These are phyloP conservation scores for Testicularia cyperi DNA, from an alignment of 1,284 basidiomycete genomes.

Conservation along the genomic window DNA sequence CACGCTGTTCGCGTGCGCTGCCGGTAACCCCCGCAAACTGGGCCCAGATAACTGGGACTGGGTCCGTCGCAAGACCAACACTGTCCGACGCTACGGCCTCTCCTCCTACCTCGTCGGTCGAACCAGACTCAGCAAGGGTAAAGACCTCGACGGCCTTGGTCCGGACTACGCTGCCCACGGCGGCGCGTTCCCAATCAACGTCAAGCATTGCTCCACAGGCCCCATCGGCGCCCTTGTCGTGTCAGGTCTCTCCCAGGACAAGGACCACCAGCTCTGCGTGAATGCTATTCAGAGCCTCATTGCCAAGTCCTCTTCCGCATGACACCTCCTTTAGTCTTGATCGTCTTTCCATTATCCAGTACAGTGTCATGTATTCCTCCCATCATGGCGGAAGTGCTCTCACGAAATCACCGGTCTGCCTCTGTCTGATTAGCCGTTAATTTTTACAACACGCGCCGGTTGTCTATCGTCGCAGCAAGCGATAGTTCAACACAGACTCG, in stretches of 20 bases:
- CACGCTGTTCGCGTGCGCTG: constrained; percentile 29
- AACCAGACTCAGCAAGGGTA: constrained; percentile 17
- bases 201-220: constrained; percentile 7
- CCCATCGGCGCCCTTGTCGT: constrained; percentile 35
- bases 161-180: constrained; percentile 43
- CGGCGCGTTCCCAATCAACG: constrained; percentile 32
- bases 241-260: constrained; percentile 33
- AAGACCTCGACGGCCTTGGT: constrained; percentile 34
- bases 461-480: no score
- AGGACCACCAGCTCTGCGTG: constrained; percentile 38
- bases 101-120: constrained; percentile 35
- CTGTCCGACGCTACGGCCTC: constrained; percentile 26
- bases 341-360: no score
- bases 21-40: constrained; percentile 22
- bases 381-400: no score
- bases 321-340: no score
- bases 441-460: no score
- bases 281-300: constrained; percentile 6
- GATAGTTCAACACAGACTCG: no score
- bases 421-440: no score
- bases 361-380: no score
- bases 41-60: constrained; percentile 41
- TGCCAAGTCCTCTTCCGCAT: background rate
- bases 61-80: constrained; percentile 36
- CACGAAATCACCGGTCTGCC: no score